Evolutionary conservation across 176 grass and related monocot species (phyloP).

Genomic region (Juncus inflexus): DNA sequence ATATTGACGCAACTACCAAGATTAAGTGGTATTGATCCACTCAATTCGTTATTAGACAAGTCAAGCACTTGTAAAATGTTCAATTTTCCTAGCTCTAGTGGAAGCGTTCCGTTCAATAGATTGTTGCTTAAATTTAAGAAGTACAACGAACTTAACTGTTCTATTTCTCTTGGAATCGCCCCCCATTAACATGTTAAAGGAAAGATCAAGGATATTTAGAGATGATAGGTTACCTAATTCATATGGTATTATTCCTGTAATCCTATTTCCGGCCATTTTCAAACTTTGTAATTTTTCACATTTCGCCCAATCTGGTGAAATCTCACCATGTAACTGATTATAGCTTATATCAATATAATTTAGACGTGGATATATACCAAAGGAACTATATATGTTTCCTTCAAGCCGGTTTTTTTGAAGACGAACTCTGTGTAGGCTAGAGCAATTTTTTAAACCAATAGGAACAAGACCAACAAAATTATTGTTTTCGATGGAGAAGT

Average conservation of each 20-base stretch:
- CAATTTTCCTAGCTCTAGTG: conserved; percentile 25
- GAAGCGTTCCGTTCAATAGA: conserved; percentile 41
- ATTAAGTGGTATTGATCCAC: conserved; percentile 38
- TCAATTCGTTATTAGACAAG: conserved; percentile 50
- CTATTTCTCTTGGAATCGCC: conserved; percentile 44
- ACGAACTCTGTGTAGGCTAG: conserved; percentile 32
- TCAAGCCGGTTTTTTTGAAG: conserved; percentile 42
- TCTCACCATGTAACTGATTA: conserved; percentile 42
- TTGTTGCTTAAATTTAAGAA: conserved; percentile 60
- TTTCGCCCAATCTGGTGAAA: conserved; percentile 40
- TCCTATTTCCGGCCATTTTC: conserved; percentile 46
- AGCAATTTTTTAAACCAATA: conserved; percentile 45
- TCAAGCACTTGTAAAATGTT: conserved; percentile 33
- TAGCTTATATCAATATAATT: conserved; percentile 50
- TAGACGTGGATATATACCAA: conserved; percentile 48
- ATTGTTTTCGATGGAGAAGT: conserved; percentile 34
- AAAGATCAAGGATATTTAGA: conserved; percentile 42
- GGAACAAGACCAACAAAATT: conserved; percentile 43
- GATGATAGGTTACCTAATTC: conserved; percentile 21
- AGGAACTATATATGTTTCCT: conserved; percentile 44
- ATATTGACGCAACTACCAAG: conserved; percentile 40
- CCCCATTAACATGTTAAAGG: conserved; percentile 44
- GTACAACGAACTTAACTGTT: conserved; percentile 25
- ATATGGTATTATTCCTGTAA: conserved; percentile 51
- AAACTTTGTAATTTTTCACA: conserved; percentile 48